Base-by-base conservation (phyloP, 1,284 basidiomycete genomes). In the Marasmius tenuissimus region DNA sequence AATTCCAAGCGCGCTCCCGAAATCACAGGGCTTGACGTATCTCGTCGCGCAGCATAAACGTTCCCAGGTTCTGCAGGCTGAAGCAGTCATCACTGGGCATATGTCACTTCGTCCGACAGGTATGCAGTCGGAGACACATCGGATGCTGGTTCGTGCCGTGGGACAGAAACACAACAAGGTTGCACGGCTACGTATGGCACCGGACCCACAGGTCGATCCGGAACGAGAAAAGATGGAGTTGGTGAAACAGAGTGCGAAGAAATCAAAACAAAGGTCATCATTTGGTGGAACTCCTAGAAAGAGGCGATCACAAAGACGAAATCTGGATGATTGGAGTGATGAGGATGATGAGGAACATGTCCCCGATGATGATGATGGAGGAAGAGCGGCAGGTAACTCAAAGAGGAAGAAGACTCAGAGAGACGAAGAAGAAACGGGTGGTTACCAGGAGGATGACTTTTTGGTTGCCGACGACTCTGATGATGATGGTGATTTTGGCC, bases 41-140 rank as follows among this genome's bases (percentile, higher is more conserved):
- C 87, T 96, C 63, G 92, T 95, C 63, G 92, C 94, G 11, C 93
- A 96, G 68, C 94, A 97, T 77, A 89, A 91, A 69, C 88, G 91
- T 56, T 91, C 91, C 6, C 87, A 91, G 65, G 86, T 97, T 20
- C 81, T 96, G 45, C 93, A 96, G 74, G 84, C 92, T 22, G 93
- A 96, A 73, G 88, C 89, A 0, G 81, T 92, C 63, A 82, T 97
- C 63, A 90, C 91, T 1, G 94, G 93, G 37, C 87, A 89, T 68
- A 89, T 97, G 82, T 84, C 88, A 18, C 81, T 97, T 66, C 88
- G 91, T 10, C 95, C 94, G 0, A 93, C 92, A 9, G 91, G 92
- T 63, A 93, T 96, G 86, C 90, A 94, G 70, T 93, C 92, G 10
- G 90, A 93, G 71, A 94, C 93, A 34, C 94, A 97, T 74, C 86